These are phyloP conservation scores for Xylariales sp. DNA, from an alignment of 2,329 filamentous ascomycete species.

Conservation along the genomic window DNA sequence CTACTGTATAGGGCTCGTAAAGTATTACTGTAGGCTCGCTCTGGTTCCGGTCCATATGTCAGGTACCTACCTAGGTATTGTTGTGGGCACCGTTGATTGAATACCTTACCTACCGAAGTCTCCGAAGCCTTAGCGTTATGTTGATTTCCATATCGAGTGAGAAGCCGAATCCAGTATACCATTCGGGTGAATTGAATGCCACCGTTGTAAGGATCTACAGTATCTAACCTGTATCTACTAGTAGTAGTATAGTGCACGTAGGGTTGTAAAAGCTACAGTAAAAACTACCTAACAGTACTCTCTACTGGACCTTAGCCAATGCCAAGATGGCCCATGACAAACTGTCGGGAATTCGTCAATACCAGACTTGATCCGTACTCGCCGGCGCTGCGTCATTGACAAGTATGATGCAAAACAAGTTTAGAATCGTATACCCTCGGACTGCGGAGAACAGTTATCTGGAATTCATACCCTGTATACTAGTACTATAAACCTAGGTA, in stretches of 20 bases:
- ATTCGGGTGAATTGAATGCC: constrained; percentile 3
- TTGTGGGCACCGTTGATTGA: neutral
- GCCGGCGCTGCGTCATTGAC: constrained; percentile 25
- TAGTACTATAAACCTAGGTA: too few relatives aligned
- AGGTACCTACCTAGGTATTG: too few relatives aligned
- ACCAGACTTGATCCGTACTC: neutral
- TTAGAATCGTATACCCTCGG: neutral
- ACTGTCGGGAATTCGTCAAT: constrained; percentile 6
- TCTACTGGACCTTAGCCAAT: neutral
- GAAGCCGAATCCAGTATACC: neutral
- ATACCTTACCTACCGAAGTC: neutral
- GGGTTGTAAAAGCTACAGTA: neutral
- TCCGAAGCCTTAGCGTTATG: neutral
- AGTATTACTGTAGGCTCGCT: too few relatives aligned
- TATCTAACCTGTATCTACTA: neutral
- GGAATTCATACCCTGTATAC: too few relatives aligned
- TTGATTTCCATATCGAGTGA: neutral
- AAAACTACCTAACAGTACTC: too few relatives aligned
- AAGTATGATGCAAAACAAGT: constrained; percentile 23
- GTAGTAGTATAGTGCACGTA: neutral
- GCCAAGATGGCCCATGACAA: constrained; percentile 13
- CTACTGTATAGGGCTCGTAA: too few relatives aligned
- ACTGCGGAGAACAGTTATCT: too few relatives aligned
- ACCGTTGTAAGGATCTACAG: constrained; percentile 18
- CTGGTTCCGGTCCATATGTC: too few relatives aligned